Evolutionary conservation across 2,329 filamentous ascomycete genomes (phyloP), one percentile per base, ranked within the genome.

Genomic region (Byssochlamys sp.): DNA sequence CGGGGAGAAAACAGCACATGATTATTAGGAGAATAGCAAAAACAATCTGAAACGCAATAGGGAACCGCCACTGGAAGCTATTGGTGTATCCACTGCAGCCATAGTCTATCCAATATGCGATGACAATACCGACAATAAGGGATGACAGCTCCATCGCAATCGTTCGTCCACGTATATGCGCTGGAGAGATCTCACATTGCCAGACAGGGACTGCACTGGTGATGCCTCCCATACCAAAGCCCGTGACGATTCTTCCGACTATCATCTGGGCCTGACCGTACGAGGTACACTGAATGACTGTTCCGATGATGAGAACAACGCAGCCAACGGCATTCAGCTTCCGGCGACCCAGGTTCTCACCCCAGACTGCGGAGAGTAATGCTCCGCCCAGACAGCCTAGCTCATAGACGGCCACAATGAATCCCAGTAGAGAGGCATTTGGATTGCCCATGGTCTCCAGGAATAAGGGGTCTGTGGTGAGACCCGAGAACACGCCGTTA

Each of bases 211-310:
- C 75, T 0, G 75, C 77, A 3, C 68, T 71, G 2, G 76, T 78
- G 65, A 78, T 79, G 63, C 79, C 75, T 5, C 77, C 77, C 56
- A 77, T 79, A 12, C 76, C 77, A 14, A 79, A 58, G 25, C 77
- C 77, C 12, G 76, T 78, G 29, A 80, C 69, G 0, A 71, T 70
- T 5, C 77, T 70, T 7, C 77, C 77, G 50, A 78, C 66, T 58
- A 78, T 78, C 63, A 78, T 74, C 57, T 79, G 77, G 0, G 73
- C 73, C 7, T 24, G 49, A 28, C 49, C 25, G 11, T 58, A 58
- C 11, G 52, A 54, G 9, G 56, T 51, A 26, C 39, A 48, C 25
- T 55, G 52, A 4, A 58, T 31, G 45, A 58, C 39, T 11, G 56
- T 55, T 26, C 56, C 56, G 33, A 58, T 55, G 9, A 58, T 51